Base-by-base conservation (phyloP, 2,329 filamentous ascomycete genomes). In the Venturia oleaginea region DNA sequence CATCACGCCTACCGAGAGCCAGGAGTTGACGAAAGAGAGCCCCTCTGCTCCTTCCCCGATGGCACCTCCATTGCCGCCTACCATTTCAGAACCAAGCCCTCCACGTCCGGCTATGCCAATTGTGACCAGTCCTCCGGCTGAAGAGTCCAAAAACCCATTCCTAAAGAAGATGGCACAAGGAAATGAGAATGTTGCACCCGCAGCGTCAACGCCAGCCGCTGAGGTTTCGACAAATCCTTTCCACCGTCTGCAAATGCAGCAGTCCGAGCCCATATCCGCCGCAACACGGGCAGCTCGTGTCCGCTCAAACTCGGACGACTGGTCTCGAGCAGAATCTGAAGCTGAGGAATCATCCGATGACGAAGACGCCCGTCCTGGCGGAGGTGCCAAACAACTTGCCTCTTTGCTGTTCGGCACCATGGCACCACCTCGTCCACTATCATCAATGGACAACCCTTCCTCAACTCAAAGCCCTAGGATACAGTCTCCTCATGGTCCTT, bases 331-430 rank as follows among this genome's bases (percentile, higher is more conserved):
- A 32, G 92, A 91, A 66, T 93, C 91, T 3, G 86, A 89, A 24
- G 86, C 89, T 64, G 89, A 91, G 62, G 87, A 86, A 6, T 77
- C 77, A 4, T 84, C 86, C 59, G 84, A 87, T n/a, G 84, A 85
- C 42, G 88, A 93, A 64, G 90, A 92, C 64, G 89, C 92, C 63
- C 84, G 87, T 11, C 87, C 90, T 22, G 89, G 89, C 61, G 91
- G 91, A 64, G 87, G 89, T 66, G 94, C 94, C 60, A 94, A 95
- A 66, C 91, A 96, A 70, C 84, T 99, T 43, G 94, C 94, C 19
- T 96, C 91, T 7, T 94, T 97, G 66, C 83, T 99, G 24, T 99
- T 99, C 74, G 93, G 94, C 66, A 96, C 92, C 62, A 97, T 99
- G 92, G 93, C 85, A 11, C 93, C 94, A 46, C 93, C 94, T 17